A percentile compares a stretch with the other conserved stretches of the same genome.
phyloP scores from a whole-genome alignment of 305 asterid species.

The Plantago lanceolata region DNA sequence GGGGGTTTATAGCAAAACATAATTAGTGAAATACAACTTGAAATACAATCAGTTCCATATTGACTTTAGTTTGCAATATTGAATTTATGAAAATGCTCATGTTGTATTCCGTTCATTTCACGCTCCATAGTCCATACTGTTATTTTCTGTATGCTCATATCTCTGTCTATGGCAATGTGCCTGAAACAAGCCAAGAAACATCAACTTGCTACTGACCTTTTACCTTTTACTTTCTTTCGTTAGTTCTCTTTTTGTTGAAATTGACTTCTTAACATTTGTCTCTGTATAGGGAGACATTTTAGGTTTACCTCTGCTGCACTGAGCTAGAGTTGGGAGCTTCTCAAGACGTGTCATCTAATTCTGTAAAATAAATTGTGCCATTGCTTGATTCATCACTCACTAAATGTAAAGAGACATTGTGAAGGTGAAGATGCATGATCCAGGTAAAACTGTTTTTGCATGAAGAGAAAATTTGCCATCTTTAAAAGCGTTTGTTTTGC shows the following conservation, averaged over 20 bases:
- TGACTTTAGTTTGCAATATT: too few relatives aligned
- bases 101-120: neutral
- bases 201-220: neutral
- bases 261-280: neutral
- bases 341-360: slow-evolving; percentile 51
- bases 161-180: neutral
- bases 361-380: slow-evolving; percentile 43
- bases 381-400: slow-evolving; percentile 44
- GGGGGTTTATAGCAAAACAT: too few relatives aligned
- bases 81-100: neutral
- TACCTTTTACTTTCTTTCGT: neutral
- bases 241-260: neutral
- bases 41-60: too few relatives aligned
- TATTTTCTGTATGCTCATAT: neutral
- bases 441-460: slow-evolving; percentile 37
- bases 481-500: neutral
- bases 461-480: neutral
- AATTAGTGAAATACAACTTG: too few relatives aligned
- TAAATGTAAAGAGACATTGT: slow-evolving; percentile 41
- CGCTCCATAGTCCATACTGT: neutral
- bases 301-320: slow-evolving; percentile 25
- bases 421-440: slow-evolving; percentile 39
- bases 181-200: neutral
- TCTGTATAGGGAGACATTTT: slow-evolving; percentile 14
- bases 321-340: slow-evolving; percentile 29